These are phyloP conservation scores for Rhexocercosporidium sp. DNA, from an alignment of 2,329 filamentous ascomycete genomes.

Conservation along the genomic window DNA sequence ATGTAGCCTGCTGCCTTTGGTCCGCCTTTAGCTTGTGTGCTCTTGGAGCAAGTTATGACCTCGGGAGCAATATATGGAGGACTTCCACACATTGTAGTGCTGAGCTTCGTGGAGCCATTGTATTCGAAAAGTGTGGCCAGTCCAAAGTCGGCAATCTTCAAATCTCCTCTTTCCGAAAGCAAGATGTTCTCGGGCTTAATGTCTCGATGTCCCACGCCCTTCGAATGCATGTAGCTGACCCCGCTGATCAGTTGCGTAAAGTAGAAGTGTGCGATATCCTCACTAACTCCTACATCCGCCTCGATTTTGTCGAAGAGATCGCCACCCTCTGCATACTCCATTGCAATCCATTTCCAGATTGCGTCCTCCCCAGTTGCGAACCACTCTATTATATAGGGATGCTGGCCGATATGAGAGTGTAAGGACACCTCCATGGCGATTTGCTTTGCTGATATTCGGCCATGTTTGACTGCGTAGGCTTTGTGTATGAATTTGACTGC, in stretches of 20 bases:
- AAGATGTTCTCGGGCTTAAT: conserved; percentile 96
- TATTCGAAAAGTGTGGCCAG: conserved; percentile 93
- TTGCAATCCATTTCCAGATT: conserved; percentile 95
- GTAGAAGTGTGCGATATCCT: conserved; percentile 96
- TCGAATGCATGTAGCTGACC: conserved; percentile 93
- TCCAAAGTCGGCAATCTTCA: conserved; percentile 97
- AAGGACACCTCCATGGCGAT: conserved; percentile 90
- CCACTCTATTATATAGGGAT: conserved; percentile 93
- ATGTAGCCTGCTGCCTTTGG: conserved; percentile 66
- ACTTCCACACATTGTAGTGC: conserved; percentile 89
- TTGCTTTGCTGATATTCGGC: conserved; percentile 87
- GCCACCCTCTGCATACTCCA: conserved; percentile 94
- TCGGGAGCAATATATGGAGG: conserved; percentile 98
- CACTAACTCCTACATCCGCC: conserved; percentile 90
- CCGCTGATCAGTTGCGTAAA: conserved; percentile 91
- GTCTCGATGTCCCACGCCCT: conserved; percentile 91
- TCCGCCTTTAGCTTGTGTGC: conserved; percentile 51
- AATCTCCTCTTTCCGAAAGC: conserved; percentile 78
- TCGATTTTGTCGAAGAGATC: conserved; percentile 99
- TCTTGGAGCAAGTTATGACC: conserved; percentile 64
- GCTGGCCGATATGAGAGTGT: conserved; percentile 85
- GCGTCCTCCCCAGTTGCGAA: conserved; percentile 85
- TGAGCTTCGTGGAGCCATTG: conserved; percentile 80
- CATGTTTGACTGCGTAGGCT: conserved; percentile 87
- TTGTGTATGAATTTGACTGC: conserved; percentile 99